A percentile compares a stretch with the other conserved stretches of the same genome.
Conservation (phyloP, 192 early-diverging fungal genomes). For the Radiomyces spectabilis region DNA sequence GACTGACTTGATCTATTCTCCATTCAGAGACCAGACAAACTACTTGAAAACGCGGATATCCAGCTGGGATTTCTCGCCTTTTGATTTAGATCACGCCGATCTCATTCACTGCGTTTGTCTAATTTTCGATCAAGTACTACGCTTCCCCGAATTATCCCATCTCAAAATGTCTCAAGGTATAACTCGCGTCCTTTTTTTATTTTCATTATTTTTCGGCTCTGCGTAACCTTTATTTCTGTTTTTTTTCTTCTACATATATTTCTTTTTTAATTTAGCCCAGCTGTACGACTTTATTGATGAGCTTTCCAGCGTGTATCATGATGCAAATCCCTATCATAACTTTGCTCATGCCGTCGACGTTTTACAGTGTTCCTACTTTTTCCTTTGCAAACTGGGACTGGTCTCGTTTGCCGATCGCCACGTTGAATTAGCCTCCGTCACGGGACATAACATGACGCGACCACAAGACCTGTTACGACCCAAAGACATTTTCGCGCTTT, state of each 20-base stretch:
- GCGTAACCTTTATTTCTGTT: background rate
- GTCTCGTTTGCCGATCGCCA: slow-evolving; percentile 15
- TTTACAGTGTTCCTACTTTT: slow-evolving; percentile 80
- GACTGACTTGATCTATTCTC: too few species aligned
- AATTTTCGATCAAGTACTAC: slow-evolving; percentile 62
- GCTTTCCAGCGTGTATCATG: slow-evolving; percentile 49
- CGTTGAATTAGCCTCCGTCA: background rate
- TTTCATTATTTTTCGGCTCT: background rate
- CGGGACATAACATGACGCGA: background rate
- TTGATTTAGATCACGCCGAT: slow-evolving; percentile 54
- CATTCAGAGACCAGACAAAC: slow-evolving; percentile 22
- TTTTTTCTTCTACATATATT: background rate
- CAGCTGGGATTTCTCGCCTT: slow-evolving; percentile 66
- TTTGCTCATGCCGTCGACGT: slow-evolving; percentile 94
- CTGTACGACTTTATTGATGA: slow-evolving; percentile 47
- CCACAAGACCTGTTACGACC: slow-evolving; percentile 29
- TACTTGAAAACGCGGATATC: slow-evolving; percentile 45
- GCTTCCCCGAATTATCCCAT: slow-evolving; percentile 42
- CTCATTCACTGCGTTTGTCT: slow-evolving; percentile 61
- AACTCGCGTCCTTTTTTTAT: background rate
- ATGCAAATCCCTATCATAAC: slow-evolving; percentile 88
- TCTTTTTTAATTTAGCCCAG: slow-evolving; percentile 41
- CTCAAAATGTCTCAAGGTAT: slow-evolving; percentile 48
- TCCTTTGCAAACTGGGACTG: slow-evolving; percentile 59
- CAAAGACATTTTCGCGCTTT: slow-evolving; percentile 60